Percentiles rank a stretch among this genome's conserved stretches.
phyloP scores from a whole-genome alignment of 2,329 filamentous ascomycete species.

The Venturia pyrina region DNA sequence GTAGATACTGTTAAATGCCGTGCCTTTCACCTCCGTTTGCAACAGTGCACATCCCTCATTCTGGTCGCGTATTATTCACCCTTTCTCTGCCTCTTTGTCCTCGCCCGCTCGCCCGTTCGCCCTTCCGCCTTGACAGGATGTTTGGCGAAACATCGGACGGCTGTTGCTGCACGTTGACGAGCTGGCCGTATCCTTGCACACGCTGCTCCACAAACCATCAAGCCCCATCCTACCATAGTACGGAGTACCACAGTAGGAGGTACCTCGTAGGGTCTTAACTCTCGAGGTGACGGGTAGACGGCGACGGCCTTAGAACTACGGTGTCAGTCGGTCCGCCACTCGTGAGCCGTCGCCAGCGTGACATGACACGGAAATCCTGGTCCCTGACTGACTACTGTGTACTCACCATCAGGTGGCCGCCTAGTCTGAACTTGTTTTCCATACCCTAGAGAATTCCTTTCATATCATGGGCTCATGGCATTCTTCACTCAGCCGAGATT shows the following conservation, averaged over 20 bases:
- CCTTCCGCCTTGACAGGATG: background rate
- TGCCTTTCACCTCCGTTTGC: too few relatives aligned
- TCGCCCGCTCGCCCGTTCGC: background rate
- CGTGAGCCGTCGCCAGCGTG: background rate
- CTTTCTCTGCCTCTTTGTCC: background rate
- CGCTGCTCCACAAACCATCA: conserved; percentile 1
- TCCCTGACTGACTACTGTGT: background rate
- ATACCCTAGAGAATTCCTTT: background rate
- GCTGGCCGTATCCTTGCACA: background rate
- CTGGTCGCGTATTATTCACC: too few relatives aligned
- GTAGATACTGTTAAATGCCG: background rate
- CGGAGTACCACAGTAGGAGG: too few relatives aligned
- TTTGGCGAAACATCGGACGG: background rate
- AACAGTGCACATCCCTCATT: background rate
- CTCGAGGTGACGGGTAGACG: too few relatives aligned
- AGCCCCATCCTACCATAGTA: background rate
- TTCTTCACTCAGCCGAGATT: background rate
- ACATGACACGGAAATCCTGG: background rate
- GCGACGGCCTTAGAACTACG: background rate
- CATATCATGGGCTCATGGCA: background rate
- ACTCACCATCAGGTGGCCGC: background rate
- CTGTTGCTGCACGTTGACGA: conserved; percentile 1
- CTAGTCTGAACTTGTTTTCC: background rate
- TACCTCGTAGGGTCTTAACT: too few relatives aligned
- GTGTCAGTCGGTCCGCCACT: background rate